Evolutionary conservation across 441 rosid species (phyloP).

Genomic region (Syzygium syzygioides): DNA sequence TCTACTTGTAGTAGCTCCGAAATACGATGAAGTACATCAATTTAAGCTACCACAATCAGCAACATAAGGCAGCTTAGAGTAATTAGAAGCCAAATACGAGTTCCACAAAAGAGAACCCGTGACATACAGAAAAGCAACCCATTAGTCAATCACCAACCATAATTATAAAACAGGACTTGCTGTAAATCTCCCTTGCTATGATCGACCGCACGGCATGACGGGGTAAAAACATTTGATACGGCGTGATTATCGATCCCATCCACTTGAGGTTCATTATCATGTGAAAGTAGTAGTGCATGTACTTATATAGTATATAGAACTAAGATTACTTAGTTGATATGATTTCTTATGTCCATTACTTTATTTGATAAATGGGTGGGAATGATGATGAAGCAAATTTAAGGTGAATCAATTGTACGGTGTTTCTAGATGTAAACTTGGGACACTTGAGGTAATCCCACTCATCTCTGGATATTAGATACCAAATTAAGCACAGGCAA

Average conservation of each 20-base stretch:
- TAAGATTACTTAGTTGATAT: not conserved
- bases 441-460: not conserved
- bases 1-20: not conserved
- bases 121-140: not conserved
- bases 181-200: not conserved
- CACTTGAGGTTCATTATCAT: not conserved
- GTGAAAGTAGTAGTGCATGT: not conserved
- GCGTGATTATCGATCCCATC: too few species aligned
- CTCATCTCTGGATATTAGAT: not conserved
- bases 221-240: accelerated
- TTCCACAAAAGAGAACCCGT: not conserved
- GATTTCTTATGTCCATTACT: not conserved
- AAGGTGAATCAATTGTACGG: not conserved
- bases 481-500: too few species aligned
- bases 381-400: not conserved
- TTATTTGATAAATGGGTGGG: not conserved
- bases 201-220: accelerated
- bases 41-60: not conserved
- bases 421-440: not conserved
- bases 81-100: not conserved
- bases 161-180: not conserved
- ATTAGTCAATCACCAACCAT: not conserved
- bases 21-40: not conserved
- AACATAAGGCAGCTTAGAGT: not conserved
- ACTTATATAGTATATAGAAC: not conserved